Base-by-base conservation (phyloP, 1,284 basidiomycete genomes). In the Naganishia liquefaciens region DNA sequence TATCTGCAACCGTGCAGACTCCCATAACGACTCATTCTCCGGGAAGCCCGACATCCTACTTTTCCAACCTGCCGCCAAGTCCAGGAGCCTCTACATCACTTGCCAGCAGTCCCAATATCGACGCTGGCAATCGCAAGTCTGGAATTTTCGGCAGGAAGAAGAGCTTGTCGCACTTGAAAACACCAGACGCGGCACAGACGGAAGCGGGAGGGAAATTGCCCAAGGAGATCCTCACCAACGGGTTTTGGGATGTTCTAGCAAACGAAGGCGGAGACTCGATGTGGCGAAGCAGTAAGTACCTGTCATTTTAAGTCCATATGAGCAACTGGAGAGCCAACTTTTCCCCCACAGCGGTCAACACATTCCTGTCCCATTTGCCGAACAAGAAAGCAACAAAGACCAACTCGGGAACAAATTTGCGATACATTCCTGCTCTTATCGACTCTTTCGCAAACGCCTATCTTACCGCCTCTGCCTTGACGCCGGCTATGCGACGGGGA, bases 331-430 rank as follows among this genome's bases (percentile, higher is more conserved):
- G 33, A 30, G 23, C 33, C 1, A 30, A 10, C 27, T 21, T 33
- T 37, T 5, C 15, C 21, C 3, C 1, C 28, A 13, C 64, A 52
- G 67, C 74, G 0, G 73, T 75, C 17, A 58, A 62, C 21, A 66
- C 62, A 11, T 75, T 79, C 62, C 65, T 77, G 43, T 67, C 72
- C 5, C 61, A 73, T 17, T 68, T 76, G 54, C 54, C 65, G 40
- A 62, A 54, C 49, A 76, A 76, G 64, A 76, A 75, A 68, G 77
- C 76, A 5, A 77, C 74, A 44, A 77, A 77, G 69, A 78, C 77
- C 10, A 67, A 72, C 1, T 68, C 70, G 2, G 75, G 76, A 3
- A 54, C 75, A 51, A 79, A 77, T 65, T 64, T 79, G 55, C 70
- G 76, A 30, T 76, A 77, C 55, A 72, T 79, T 21, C 71, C 74